phyloP scores from a whole-genome alignment of 2,329 filamentous ascomycete genomes.

The Nannizziopsis barbatae region DNA sequence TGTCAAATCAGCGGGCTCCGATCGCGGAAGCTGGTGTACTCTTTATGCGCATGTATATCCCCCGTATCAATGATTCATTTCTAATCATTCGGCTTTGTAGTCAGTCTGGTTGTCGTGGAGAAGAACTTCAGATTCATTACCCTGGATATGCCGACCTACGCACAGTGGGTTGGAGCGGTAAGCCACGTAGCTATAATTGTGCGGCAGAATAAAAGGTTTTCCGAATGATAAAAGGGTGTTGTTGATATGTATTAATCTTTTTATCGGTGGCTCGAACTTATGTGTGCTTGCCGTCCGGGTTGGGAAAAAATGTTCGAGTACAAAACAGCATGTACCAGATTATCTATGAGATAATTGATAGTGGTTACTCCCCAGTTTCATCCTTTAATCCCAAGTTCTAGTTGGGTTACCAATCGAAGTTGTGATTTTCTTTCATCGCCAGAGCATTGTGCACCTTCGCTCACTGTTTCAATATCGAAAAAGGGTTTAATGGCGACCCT shows the following conservation, averaged over 20 bases:
- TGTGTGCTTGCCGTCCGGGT: too few species aligned
- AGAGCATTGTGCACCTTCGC: slow-evolving; percentile 13
- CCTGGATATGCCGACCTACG: slow-evolving; percentile 6
- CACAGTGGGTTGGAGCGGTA: slow-evolving; percentile 2
- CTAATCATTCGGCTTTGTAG: neutral
- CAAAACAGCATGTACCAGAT: too few species aligned
- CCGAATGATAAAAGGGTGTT: too few species aligned
- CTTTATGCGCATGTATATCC: neutral
- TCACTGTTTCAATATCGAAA: slow-evolving; percentile 39
- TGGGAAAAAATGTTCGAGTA: too few species aligned
- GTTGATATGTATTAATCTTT: too few species aligned
- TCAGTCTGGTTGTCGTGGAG: slow-evolving; percentile 2
- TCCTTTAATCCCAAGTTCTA: slow-evolving; percentile 32
- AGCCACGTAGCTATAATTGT: slow-evolving; percentile 4
- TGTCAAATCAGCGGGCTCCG: neutral
- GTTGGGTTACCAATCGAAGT: slow-evolving; percentile 31
- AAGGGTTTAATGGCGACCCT: slow-evolving; percentile 56
- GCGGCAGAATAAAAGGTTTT: neutral
- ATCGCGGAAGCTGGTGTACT: slow-evolving; percentile 3
- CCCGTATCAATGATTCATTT: too few species aligned
- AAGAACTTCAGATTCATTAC: slow-evolving; percentile 5
- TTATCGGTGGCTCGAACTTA: too few species aligned
- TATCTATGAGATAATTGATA: too few species aligned
- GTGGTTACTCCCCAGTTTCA: slow-evolving; percentile 10
- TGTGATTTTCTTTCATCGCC: neutral